Percentiles rank a stretch among this genome's conserved stretches.
These are phyloP conservation scores for Parasarocladium wereldwijsianum DNA, from an alignment of 2,329 filamentous ascomycete species.

Conservation along the genomic window DNA sequence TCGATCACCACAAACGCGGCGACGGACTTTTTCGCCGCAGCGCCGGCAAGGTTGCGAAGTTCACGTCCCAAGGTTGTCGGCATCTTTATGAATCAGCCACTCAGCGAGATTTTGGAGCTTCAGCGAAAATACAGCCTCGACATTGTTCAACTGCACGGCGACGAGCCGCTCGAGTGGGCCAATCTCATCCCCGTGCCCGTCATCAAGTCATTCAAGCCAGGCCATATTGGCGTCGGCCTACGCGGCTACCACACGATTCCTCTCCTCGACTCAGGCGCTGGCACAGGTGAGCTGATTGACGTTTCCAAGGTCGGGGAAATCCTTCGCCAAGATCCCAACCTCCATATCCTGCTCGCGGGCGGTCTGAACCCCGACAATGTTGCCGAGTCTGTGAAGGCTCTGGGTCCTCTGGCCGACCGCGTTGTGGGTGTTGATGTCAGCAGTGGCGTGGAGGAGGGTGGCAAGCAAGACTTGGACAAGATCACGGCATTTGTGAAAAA, in stretches of 20 bases:
- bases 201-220: constrained; percentile 69
- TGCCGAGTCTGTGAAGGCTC: constrained; percentile 41
- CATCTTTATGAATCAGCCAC: constrained; percentile 83
- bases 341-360: constrained; percentile 71
- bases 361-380: constrained; percentile 75
- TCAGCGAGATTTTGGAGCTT: constrained; percentile 67
- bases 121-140: constrained; percentile 67
- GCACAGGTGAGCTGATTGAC: constrained; percentile 69
- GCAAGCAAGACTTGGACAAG: constrained; percentile 65
- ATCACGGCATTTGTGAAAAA: constrained; percentile 68
- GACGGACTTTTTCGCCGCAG: constrained; percentile 58
- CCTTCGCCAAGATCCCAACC: constrained; percentile 51
- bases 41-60: constrained; percentile 31
- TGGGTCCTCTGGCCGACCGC: constrained; percentile 44
- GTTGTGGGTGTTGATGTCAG: constrained; percentile 84
- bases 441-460: constrained; percentile 79
- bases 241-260: constrained; percentile 75
- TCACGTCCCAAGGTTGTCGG: constrained; percentile 68
- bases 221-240: constrained; percentile 52
- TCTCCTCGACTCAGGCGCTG: constrained; percentile 74
- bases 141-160: constrained; percentile 82
- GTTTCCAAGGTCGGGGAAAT: constrained; percentile 50
- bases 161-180: constrained; percentile 88
- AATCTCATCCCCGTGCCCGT: constrained; percentile 82
- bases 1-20: constrained; percentile 18